Evolutionary conservation across 2,329 filamentous ascomycete genomes (phyloP).

Genomic region (Microdochium paspali): DNA sequence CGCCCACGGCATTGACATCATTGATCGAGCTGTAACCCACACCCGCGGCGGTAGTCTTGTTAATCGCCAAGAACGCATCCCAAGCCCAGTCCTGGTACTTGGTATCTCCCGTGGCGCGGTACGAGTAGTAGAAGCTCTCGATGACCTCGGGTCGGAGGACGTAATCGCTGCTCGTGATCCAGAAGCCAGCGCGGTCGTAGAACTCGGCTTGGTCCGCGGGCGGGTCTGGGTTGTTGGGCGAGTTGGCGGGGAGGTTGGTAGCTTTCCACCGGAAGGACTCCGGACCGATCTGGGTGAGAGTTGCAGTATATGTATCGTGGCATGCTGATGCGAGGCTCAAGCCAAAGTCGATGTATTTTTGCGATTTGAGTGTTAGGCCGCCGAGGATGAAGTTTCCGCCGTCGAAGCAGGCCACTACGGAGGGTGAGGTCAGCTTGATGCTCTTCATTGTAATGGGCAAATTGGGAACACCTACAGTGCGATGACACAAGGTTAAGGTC

Average conservation of each 20-base stretch:
- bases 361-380: constrained; percentile 56
- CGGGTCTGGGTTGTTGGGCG: constrained; percentile 27
- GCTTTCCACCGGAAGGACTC: constrained; percentile 59
- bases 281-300: constrained; percentile 66
- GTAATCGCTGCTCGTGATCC: constrained; percentile 52
- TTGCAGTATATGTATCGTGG: constrained; percentile 61
- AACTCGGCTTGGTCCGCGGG: constrained; percentile 44
- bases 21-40: constrained; percentile 58
- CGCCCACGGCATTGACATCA: constrained; percentile 54
- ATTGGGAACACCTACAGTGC: constrained; percentile 31
- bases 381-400: constrained; percentile 81
- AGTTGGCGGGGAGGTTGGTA: constrained; percentile 20
- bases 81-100: constrained; percentile 81
- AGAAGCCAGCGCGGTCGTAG: constrained; percentile 62
- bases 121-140: constrained; percentile 82
- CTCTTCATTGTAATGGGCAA: background rate
- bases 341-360: constrained; percentile 65
- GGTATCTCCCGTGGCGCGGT: constrained; percentile 63
- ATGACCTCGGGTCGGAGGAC: constrained; percentile 71
- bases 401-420: constrained; percentile 66
- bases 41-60: constrained; percentile 49
- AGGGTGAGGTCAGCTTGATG: constrained; percentile 20
- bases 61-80: constrained; percentile 65
- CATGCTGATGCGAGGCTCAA: constrained; percentile 63
- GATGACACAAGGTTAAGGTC: constrained; percentile 33